phyloP scores from a whole-genome alignment of 1,284 basidiomycete genomes.

The Lentinula novae-zelandiae region DNA sequence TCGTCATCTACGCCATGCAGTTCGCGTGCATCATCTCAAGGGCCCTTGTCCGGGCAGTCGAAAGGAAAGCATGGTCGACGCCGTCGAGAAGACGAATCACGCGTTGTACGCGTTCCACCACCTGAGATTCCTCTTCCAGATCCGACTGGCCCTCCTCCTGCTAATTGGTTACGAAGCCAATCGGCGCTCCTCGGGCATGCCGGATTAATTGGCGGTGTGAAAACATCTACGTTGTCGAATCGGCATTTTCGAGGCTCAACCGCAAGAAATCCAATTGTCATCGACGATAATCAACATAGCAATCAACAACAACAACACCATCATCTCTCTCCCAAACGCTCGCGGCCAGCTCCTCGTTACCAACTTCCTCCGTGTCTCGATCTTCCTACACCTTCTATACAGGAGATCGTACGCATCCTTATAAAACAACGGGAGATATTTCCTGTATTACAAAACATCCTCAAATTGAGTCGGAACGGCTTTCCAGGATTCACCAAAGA shows the following conservation, averaged over 20 bases:
- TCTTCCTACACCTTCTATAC: conserved; percentile 45
- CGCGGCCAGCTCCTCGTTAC: conserved; percentile 2
- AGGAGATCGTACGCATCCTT: conserved; percentile 57
- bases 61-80: conserved; percentile 25
- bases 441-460: conserved; percentile 56
- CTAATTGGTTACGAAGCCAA: conserved; percentile 70
- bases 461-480: conserved; percentile 40
- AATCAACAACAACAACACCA: background rate
- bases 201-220: conserved; percentile 62
- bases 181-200: conserved; percentile 66
- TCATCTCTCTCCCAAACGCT: background rate
- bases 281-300: conserved; percentile 53
- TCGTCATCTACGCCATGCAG: conserved; percentile 5
- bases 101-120: conserved; percentile 31
- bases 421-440: conserved; percentile 63
- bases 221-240: conserved; percentile 46
- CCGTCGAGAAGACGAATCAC: conserved; percentile 24
- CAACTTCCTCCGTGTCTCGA: conserved; percentile 19
- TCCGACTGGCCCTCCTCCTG: conserved; percentile 54
- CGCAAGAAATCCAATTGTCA: conserved; percentile 60
- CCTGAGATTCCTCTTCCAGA: conserved; percentile 59
- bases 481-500: conserved; percentile 6
- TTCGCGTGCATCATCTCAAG: conserved; percentile 10
- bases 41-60: background rate
- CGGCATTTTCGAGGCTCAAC: conserved; percentile 46